A percentile compares a stretch with the other conserved stretches of the same genome.
Evolutionary conservation across 225 moss, liverwort and hornwort genomes (phyloP).

Genomic region (Asterella californica): DNA sequence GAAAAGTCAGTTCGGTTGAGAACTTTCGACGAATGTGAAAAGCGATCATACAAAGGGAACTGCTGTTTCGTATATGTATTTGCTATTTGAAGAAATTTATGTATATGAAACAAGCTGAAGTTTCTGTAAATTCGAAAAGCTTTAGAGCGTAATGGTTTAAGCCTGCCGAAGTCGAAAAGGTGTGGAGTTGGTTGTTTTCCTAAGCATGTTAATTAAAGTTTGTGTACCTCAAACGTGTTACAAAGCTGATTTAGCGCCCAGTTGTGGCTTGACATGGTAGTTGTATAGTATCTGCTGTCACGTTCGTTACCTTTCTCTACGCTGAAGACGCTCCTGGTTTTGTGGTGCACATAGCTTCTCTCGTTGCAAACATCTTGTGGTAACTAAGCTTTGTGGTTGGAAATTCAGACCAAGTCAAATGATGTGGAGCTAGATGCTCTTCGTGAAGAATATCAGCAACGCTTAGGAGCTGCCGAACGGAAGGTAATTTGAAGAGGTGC

Average conservation of each 20-base stretch:
- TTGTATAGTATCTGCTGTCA: not conserved
- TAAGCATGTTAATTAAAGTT: not conserved
- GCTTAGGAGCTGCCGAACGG: slow-evolving; percentile 91
- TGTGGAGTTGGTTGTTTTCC: not conserved
- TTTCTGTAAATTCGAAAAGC: too few species aligned
- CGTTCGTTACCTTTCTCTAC: not conserved
- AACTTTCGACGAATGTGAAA: not conserved
- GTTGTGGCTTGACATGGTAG: not conserved
- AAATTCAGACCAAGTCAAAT: slow-evolving; percentile 64
- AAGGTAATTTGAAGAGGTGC: slow-evolving; percentile 56
- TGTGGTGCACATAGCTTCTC: not conserved
- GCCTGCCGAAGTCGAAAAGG: too few species aligned
- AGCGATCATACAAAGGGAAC: too few species aligned
- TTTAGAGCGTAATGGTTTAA: too few species aligned
- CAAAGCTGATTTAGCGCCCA: too few species aligned
- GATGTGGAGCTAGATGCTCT: slow-evolving; percentile 75
- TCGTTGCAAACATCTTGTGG: not conserved
- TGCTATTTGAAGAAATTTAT: too few species aligned
- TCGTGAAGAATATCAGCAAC: slow-evolving; percentile 98
- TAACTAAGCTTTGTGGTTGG: slow-evolving; percentile 1
- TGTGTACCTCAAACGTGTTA: not conserved
- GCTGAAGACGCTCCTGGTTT: not conserved
- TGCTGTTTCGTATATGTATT: too few species aligned
- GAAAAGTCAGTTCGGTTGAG: not conserved
- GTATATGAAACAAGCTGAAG: too few species aligned